Evolutionary conservation across 2,329 filamentous ascomycete species (phyloP).

Genomic region (Colletotrichum liaoningense): DNA sequence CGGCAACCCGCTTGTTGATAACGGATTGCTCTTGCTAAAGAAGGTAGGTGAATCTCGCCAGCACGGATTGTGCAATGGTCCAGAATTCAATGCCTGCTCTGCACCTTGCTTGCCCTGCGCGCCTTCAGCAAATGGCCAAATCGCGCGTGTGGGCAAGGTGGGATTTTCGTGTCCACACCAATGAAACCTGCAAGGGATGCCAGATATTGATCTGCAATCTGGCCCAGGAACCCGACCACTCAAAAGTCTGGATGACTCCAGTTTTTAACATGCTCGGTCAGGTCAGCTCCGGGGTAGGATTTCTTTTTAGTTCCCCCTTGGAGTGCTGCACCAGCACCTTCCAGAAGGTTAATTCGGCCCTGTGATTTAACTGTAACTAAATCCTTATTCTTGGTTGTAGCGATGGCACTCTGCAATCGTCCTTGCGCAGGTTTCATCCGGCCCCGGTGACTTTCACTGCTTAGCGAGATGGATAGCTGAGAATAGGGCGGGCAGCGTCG

Average conservation of each 20-base stretch:
- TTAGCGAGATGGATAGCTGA: constrained; percentile 19
- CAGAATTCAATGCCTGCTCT: not conserved
- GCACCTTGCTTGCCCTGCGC: not conserved
- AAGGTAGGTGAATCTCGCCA: not conserved
- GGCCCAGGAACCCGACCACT: constrained; percentile 11
- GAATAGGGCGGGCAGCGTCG: constrained; percentile 6
- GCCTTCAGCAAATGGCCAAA: constrained; percentile 1
- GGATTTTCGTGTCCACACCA: constrained; percentile 21
- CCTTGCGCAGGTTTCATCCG: constrained; percentile 10
- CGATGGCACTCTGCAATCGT: constrained; percentile 18
- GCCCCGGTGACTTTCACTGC: not conserved
- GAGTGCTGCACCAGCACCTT: constrained; percentile 4
- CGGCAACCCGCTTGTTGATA: not conserved
- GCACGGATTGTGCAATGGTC: not conserved
- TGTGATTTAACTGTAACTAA: constrained; percentile 2
- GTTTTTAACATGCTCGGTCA: not conserved
- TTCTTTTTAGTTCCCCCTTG: not conserved
- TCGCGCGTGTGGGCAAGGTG: not conserved
- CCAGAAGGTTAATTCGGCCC: constrained; percentile 34
- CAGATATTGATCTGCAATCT: constrained; percentile 28
- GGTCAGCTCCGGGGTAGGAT: not conserved
- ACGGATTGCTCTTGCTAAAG: not conserved
- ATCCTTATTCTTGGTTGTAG: not conserved
- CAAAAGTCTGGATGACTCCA: not conserved
- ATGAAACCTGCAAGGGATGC: constrained; percentile 31